Base-by-base conservation (phyloP, 352 stramenopile genomes). In the Globisporangium acanthophoron region DNA sequence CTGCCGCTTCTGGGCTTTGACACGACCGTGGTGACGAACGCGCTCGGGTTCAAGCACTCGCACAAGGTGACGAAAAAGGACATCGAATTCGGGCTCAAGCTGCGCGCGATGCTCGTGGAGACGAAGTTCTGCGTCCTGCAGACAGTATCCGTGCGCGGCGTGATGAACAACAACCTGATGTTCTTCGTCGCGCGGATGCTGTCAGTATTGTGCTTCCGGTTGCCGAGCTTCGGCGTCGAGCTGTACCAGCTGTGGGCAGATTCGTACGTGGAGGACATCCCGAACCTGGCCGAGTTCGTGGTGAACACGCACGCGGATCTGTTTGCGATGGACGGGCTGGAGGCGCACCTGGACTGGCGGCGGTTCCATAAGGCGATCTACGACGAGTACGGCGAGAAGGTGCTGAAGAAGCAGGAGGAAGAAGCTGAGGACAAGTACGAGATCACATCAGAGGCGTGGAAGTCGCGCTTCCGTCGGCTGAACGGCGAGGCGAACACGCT, bases 121-220 rank as follows among this genome's bases (percentile, higher is more conserved):
- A 96, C 85, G 29, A 94, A 94, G 60, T 94, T 84, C 58, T 96
- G 84, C 50, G 85, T 96, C 1, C 74, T 96, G 15, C 86, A 96
- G 58, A 92, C 86, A 2, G 85, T 96, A 0, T 92, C 80, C 11
- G 86, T 96, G 4, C 84, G 85, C 47, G 86, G 86, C 43, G 86
- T 96, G 27, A 96, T 96, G 86, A 94, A 94, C 74, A 94, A 94
- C 73, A 96, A 96, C 58, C 64, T 96, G 18, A 94, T 96, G 85
- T 96, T 96, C 64, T 96, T 96, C 33, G 86, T 93, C 29, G 86
- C 84, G 12, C 68, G 86, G 52, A 94, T 96, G 78, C 64, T 96
- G 15, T 96, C 86, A 18, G 85, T 94, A 27, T 61, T 96, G 24
- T 94, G 84, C 52, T 96, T 96, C 53, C 80, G 86, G 5, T 61